Percentiles rank a stretch among this genome's conserved stretches.
Evolutionary conservation across 139 green algal species (phyloP).

Genomic region (Gonium pectorale): DNA sequence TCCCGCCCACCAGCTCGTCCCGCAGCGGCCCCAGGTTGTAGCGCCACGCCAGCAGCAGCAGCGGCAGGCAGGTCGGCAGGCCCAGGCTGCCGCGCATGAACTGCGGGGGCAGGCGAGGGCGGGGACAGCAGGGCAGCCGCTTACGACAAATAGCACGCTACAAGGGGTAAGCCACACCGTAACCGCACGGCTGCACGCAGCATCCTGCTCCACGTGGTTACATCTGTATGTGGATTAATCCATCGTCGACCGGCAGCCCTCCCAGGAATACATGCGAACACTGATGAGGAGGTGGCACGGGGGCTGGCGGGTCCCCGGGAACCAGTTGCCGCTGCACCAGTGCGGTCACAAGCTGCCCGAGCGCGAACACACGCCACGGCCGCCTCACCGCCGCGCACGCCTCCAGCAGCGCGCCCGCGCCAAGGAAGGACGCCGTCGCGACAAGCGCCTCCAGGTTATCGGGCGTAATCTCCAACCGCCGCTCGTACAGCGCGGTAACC

Average conservation of each 20-base stretch:
- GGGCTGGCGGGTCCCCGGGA: too few species aligned
- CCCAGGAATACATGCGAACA: too few species aligned
- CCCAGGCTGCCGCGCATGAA: conserved; percentile 34
- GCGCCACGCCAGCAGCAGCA: conserved; percentile 43
- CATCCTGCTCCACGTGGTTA: too few species aligned
- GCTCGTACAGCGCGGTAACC: conserved; percentile 61
- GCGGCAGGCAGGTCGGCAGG: conserved; percentile 36
- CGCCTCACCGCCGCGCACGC: conserved; percentile 16
- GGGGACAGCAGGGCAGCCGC: not conserved
- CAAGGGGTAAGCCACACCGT: too few species aligned
- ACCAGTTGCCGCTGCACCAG: too few species aligned
- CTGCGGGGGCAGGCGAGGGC: not conserved
- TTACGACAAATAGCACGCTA: too few species aligned
- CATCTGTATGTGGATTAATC: too few species aligned
- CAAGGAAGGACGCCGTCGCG: not conserved
- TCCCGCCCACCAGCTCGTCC: conserved; percentile 22
- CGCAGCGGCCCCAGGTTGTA: conserved; percentile 30
- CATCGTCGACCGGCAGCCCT: too few species aligned
- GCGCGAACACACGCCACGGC: not conserved
- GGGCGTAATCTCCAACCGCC: conserved; percentile 26
- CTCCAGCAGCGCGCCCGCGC: conserved; percentile 28
- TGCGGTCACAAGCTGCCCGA: too few species aligned
- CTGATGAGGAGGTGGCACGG: too few species aligned
- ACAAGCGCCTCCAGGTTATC: conserved; percentile 22
- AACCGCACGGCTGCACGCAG: too few species aligned